Base-by-base conservation (phyloP, 2,329 filamentous ascomycete species). In the Hawksworthiomyces lignivorus region DNA sequence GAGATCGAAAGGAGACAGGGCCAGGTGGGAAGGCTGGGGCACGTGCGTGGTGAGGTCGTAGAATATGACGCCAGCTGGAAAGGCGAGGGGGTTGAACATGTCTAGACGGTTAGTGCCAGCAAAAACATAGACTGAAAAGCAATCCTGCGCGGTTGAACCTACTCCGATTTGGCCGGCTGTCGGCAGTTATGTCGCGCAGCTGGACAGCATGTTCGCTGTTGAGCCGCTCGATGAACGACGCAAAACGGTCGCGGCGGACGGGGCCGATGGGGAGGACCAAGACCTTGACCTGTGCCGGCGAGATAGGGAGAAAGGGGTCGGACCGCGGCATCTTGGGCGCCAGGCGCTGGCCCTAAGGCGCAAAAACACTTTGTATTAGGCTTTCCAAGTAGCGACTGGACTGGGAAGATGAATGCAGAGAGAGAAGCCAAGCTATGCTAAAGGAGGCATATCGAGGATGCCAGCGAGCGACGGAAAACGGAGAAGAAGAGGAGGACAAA, bases 1-100 rank as follows among this genome's bases (percentile, higher is more conserved):
- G 32, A 90, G 70, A 60, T 98, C 92, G 67, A 96, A 96, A 1
- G 92, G 89, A 28, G 84, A 84, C 30, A 94, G 67, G 17, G 86
- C 75, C 32, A 87, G 69, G 57, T 94, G 87, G 24, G 86, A 87
- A 24, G 80, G 73, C n/a, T 85, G 80, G 19, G 87, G 84, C 42
- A 84, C 70, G 55, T 87, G 82, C 47, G 85, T 87, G 44, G 84
- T 81, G 48, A 96, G 75, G 59, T 95, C 84, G 71, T 92, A 96
- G 54, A 96, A 74, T 47, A 97, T 83, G 55, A 82, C 80, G 47
- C 90, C 90, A 52, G 81, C 77, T 10, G 87, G 88, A 61, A 92
- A 95, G 12, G 84, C 86, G 55, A 92, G 69, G 30, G 90, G 90
- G 45, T 87, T 94, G 64, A 97, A 96, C 81, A 92, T 89, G 63